Evolutionary conservation across 2,329 filamentous ascomycete genomes (phyloP).

Genomic region (Daldinia sp.): DNA sequence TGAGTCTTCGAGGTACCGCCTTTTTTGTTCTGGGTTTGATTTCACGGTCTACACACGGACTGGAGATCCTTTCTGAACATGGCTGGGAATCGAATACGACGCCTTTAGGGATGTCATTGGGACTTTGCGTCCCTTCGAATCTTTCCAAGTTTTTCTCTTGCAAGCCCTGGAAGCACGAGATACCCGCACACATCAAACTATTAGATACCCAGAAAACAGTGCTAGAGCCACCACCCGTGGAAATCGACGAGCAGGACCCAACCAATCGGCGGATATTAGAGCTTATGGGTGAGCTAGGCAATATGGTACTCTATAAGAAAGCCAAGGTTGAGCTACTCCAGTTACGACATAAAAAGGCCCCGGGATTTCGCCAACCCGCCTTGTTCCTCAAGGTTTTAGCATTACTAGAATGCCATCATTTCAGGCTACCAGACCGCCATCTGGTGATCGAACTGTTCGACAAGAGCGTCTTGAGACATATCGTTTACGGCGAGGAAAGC

Average conservation of each 20-base stretch:
- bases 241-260: slow-evolving; percentile 66
- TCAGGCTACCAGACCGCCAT: slow-evolving; percentile 83
- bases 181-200: slow-evolving; percentile 57
- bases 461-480: slow-evolving; percentile 82
- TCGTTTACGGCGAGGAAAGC: slow-evolving; percentile 76
- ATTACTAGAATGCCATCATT: slow-evolving; percentile 88
- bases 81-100: slow-evolving; percentile 95
- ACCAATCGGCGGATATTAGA: slow-evolving; percentile 82
- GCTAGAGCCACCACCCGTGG: slow-evolving; percentile 56
- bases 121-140: slow-evolving; percentile 84
- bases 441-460: slow-evolving; percentile 96
- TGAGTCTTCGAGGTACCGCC: slow-evolving; percentile 93
- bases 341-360: slow-evolving; percentile 76
- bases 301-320: slow-evolving; percentile 90
- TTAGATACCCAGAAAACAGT: slow-evolving; percentile 63
- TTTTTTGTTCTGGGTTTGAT: slow-evolving; percentile 96
- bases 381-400: slow-evolving; percentile 88
- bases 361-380: slow-evolving; percentile 76
- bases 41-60: slow-evolving; percentile 87
- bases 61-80: slow-evolving; percentile 87
- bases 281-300: slow-evolving; percentile 86
- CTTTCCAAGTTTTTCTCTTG: slow-evolving; percentile 82
- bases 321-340: slow-evolving; percentile 82
- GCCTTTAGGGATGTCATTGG: slow-evolving; percentile 80
- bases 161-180: slow-evolving; percentile 63